phyloP scores from a whole-genome alignment of 768 basidiomycete genomes.

The Boletellus sp. region DNA sequence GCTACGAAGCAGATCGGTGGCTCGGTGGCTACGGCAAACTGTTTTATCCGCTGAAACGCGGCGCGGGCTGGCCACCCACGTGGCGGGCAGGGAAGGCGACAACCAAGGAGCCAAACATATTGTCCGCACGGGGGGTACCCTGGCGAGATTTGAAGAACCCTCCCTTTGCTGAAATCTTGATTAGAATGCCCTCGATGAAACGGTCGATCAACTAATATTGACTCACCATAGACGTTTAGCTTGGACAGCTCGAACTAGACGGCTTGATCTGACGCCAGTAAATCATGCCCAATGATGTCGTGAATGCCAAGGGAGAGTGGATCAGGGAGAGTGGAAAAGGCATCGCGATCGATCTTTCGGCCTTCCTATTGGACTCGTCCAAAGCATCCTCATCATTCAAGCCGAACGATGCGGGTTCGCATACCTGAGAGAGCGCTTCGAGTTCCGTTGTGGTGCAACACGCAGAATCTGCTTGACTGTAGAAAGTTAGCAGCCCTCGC shows the following conservation, averaged over 20 bases:
- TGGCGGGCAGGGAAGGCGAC: constrained; percentile 44
- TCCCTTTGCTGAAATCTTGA: constrained; percentile 13
- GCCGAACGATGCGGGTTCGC: constrained; percentile 27
- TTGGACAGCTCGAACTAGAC: background rate
- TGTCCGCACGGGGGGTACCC: constrained; percentile 42
- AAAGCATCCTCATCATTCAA: background rate
- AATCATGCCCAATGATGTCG: constrained; percentile 33
- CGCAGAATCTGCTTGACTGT: background rate
- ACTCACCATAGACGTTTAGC: background rate
- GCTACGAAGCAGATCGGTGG: constrained; percentile 34
- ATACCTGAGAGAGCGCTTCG: constrained; percentile 28
- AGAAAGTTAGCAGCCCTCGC: background rate
- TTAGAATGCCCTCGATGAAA: too few relatives aligned
- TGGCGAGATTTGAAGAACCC: constrained; percentile 50
- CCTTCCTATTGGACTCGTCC: background rate
- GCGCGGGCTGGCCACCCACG: constrained; percentile 41
- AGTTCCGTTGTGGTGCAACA: background rate
- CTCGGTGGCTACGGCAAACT: background rate
- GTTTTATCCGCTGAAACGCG: constrained; percentile 35
- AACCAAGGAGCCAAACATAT: constrained; percentile 51
- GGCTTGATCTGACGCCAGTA: background rate
- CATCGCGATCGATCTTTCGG: background rate
- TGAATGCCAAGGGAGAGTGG: background rate
- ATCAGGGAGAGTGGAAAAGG: background rate
- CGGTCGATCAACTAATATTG: too few relatives aligned